Base-by-base conservation (phyloP, 306 rosid species). In the Quercus mongolica region DNA sequence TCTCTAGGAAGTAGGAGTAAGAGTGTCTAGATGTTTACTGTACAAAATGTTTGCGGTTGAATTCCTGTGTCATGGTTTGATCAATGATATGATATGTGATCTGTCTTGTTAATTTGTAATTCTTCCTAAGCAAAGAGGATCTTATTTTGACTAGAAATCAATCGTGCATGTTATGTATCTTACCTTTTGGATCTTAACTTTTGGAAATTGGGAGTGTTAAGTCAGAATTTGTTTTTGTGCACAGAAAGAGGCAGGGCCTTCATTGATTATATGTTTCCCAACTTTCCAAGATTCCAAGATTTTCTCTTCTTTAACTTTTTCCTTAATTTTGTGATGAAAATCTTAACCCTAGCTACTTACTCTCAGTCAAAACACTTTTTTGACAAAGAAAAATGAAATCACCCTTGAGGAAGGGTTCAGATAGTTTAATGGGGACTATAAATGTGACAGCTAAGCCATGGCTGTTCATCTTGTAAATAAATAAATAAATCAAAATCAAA, bases 41-140 rank as follows among this genome's bases (percentile, higher is more conserved):
- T 88, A 88, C 85, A 88, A 88, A 90, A 71, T 80, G 84, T 71
- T 83, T 76, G 89, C 81, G 49, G 86, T 83, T 75, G 84, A 76
- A 71, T 78, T 78, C 35, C 51, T 11, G 31, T 69, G 41, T 69
- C 54, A 79, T 69, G 74, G 68, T 65, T 21, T 69, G 73, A 69
- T 55, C 67, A 51, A 3, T 10, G 55, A 12, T 69, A 69, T 69
- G 56, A 30, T 69, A 18, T 49, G 30, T 25, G 11, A 13, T 15
- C 21, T 57, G 12, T 38, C 8, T 44, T 49, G 12, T 31, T 55
- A 18, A 7, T 67, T 30, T 28, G 70, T 64, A 28, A 25, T 55
- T 56, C 20, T 62, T 23, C 55, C 75, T 69, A 33, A 70, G 67
- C 30, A 21, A 61, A 61, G 33, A 61, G 33, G 33, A 21, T 61